Evolutionary conservation across 768 basidiomycete genomes (phyloP), one percentile per base, ranked within the genome.

Genomic region (Amanita rubescens): DNA sequence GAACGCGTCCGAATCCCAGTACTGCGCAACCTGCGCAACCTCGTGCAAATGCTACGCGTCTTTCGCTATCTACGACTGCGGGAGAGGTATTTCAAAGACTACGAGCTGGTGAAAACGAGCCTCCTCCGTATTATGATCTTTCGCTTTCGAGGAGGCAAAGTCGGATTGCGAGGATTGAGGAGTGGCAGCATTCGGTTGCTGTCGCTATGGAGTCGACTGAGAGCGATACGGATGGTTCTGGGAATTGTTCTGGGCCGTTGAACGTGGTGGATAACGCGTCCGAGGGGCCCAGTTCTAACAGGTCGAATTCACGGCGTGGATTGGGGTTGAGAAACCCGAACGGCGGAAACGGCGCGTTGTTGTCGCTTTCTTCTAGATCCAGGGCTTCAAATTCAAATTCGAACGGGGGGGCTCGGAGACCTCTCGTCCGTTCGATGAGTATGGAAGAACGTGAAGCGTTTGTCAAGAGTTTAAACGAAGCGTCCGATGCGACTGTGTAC

Each of bases 381-480:
- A 43, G 3, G 12, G 43, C 42, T 20, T 37, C 52, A n/a, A n/a
- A n/a, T n/a, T n/a, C n/a, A n/a, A n/a, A n/a, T n/a, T n/a, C n/a
- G n/a, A n/a, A n/a, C n/a, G n/a, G n/a, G n/a, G n/a, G n/a, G n/a
- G 38, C 38, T 14, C 7, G 19, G 4, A 41, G 52, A 42, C 68
- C 73, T n/a, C 69, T 81, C 25, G 54, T 58, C 11, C 77, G 80
- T 30, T 69, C 75, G 2, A 76, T 82, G 75, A 81, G 78, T 54
- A 59, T 70, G 22, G 74, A 75, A 50, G 72, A 82, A 59, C 79
- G 82, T 24, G 71, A 75, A 43, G 48, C 63, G 8, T 84, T 84
- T 65, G 60, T 82, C 22, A 64, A 72, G 6, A 71, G 69, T 46
- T 72, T 85, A 51, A 63, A 64, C 22, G 61, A 62, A 54, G 67